Percentiles rank a stretch among this genome's conserved stretches.
Evolutionary conservation across 129 eudicot species (phyloP).

Genomic region (Centrapalus pauciflorus): DNA sequence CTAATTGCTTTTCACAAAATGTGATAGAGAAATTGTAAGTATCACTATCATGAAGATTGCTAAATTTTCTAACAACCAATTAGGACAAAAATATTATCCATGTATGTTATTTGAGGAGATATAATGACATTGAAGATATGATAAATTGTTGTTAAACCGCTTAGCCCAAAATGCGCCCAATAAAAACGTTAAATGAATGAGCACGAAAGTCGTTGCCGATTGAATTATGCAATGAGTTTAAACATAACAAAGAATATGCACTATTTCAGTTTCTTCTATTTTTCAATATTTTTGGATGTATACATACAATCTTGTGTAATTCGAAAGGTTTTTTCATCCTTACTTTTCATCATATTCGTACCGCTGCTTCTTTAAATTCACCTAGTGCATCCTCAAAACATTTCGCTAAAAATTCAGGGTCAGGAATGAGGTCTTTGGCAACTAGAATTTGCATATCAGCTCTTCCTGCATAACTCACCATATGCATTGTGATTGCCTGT

Average conservation of each 20-base stretch:
- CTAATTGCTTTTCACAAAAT: no score
- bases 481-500: slow-evolving; percentile 86
- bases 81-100: no score
- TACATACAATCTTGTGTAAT: background rate
- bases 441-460: slow-evolving; percentile 77
- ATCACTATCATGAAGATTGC: no score
- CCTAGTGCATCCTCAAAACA: slow-evolving; percentile 70
- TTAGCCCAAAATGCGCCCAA: no score
- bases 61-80: no score
- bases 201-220: background rate
- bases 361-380: slow-evolving; percentile 58
- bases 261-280: background rate
- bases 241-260: background rate
- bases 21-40: no score
- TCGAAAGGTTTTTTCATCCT: background rate
- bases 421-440: slow-evolving; percentile 79
- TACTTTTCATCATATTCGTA: slow-evolving; percentile 7
- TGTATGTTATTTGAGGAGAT: no score
- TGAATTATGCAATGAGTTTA: background rate
- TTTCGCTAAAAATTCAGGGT: slow-evolving; percentile 56
- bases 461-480: slow-evolving; percentile 83
- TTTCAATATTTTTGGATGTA: background rate
- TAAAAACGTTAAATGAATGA: background rate
- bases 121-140: no score
- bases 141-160: no score